Conservation (phyloP, 1,284 basidiomycete genomes). For the Wallemia hederae region DNA sequence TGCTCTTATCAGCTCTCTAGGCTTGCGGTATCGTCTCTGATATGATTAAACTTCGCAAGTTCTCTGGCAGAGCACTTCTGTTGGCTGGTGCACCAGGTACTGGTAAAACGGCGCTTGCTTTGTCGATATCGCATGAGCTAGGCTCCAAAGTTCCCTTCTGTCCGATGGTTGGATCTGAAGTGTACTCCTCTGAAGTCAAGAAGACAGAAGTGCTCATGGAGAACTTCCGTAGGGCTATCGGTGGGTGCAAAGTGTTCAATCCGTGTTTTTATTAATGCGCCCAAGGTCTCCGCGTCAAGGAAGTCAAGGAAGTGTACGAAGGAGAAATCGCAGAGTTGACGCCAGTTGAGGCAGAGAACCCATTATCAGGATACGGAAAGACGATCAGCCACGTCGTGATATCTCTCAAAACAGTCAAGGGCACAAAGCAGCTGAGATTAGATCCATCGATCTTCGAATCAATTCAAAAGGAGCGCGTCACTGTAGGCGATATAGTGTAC, state of each 20-base stretch:
- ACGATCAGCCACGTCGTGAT: conserved; percentile 91
- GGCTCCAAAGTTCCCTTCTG: conserved; percentile 90
- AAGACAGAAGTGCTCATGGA: conserved; percentile 98
- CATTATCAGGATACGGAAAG: conserved; percentile 87
- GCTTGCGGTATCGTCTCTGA: conserved; percentile 77
- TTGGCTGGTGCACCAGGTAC: conserved; percentile 75
- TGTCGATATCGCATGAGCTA: conserved; percentile 78
- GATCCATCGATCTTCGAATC: conserved; percentile 92
- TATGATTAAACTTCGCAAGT: conserved; percentile 61
- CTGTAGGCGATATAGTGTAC: conserved; percentile 89
- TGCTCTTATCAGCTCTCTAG: conserved; percentile 17
- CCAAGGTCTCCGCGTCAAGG: conserved; percentile 72
- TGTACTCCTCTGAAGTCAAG: conserved; percentile 90
- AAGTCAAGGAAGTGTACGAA: conserved; percentile 96
- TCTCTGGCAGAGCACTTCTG: conserved; percentile 64
- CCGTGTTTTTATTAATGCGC: conserved; percentile 1
- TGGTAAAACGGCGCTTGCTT: conserved; percentile 79
- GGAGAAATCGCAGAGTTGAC: conserved; percentile 94
- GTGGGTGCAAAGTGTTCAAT: conserved; percentile 21
- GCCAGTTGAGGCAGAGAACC: conserved; percentile 81
- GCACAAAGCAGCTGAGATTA: conserved; percentile 85
- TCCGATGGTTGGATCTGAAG: conserved; percentile 91
- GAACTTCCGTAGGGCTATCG: conserved; percentile 78
- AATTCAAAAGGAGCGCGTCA: conserved; percentile 88
- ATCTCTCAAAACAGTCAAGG: conserved; percentile 86